Conservation (phyloP, 495 filamentous ascomycete species). For the Echria macrotheca region DNA sequence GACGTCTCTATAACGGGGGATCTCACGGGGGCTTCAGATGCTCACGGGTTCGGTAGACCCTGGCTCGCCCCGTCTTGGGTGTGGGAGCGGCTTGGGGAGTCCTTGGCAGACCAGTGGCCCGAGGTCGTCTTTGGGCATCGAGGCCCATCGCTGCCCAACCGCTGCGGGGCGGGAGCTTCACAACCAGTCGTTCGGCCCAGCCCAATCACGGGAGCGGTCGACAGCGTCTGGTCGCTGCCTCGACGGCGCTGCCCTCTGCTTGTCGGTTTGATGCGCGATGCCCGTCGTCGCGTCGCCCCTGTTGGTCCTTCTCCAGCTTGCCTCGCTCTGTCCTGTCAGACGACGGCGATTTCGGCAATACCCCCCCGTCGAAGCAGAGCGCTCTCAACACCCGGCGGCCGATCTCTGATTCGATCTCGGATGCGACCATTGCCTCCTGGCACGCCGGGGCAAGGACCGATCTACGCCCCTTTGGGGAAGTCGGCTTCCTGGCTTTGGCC, state of each 20-base stretch:
- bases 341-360: conserved; percentile 8
- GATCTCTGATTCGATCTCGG: conserved; percentile 30
- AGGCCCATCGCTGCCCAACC: conserved; percentile 35
- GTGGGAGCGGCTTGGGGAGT: conserved; percentile 25
- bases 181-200: conserved; percentile 24
- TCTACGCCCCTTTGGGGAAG: neutral
- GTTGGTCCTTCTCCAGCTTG: neutral
- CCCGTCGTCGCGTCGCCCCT: conserved; percentile 2
- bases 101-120: conserved; percentile 26
- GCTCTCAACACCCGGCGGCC: conserved; percentile 9
- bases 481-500: neutral
- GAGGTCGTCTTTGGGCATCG: conserved; percentile 29
- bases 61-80: conserved; percentile 19
- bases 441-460: neutral
- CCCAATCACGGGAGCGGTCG: conserved; percentile 22
- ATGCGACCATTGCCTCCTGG: conserved; percentile 17
- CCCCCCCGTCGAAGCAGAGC: conserved; percentile 16
- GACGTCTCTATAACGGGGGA: conserved; percentile 12
- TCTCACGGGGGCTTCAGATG: conserved; percentile 16
- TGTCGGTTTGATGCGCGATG: neutral
- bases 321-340: conserved; percentile 1
- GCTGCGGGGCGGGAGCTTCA: conserved; percentile 24
- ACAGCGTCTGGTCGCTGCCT: neutral
- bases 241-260: neutral
- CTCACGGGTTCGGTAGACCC: conserved; percentile 25